A percentile compares a stretch with the other conserved stretches of the same genome.
Evolutionary conservation across 169 alveolate species (phyloP).

Genomic region (Cryptosporidium andersoni): DNA sequence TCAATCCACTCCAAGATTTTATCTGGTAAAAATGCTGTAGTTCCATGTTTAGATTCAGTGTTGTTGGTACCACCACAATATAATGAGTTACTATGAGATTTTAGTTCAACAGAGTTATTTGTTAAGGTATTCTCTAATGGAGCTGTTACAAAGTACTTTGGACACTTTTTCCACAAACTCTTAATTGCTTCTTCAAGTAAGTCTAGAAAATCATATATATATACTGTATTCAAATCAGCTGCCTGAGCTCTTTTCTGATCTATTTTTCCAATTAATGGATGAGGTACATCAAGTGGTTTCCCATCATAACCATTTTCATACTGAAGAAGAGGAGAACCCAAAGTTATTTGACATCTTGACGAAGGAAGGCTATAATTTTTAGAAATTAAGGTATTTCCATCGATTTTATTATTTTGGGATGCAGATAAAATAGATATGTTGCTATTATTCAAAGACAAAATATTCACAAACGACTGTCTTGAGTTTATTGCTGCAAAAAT

Average conservation of each 20-base stretch:
- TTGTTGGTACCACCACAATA: no score
- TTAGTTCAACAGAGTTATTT: not conserved
- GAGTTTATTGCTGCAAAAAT: conserved; percentile 73
- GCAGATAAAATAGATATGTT: conserved; percentile 14
- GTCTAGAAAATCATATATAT: conserved; percentile 76
- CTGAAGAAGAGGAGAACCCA: conserved; percentile 12
- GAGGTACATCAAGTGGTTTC: conserved; percentile 72
- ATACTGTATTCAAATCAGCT: conserved; percentile 72
- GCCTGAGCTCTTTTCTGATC: conserved; percentile 72
- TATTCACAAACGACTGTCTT: conserved; percentile 28
- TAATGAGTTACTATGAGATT: not conserved
- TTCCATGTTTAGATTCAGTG: not conserved
- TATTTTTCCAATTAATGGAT: conserved; percentile 73
- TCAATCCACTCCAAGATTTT: conserved; percentile 61
- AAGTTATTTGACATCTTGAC: not conserved
- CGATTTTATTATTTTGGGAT: not conserved
- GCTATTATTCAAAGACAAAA: conserved; percentile 4
- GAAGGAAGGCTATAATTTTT: not conserved
- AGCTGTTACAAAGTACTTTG: conserved; percentile 72
- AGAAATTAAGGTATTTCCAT: not conserved
- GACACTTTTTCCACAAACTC: conserved; percentile 74
- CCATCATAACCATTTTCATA: conserved; percentile 74
- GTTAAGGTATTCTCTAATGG: conserved; percentile 21
- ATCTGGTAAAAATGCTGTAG: conserved; percentile 55
- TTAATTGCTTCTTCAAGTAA: conserved; percentile 74